Evolutionary conservation across 1,284 basidiomycete species (phyloP), one percentile per base, ranked within the genome.

Genomic region (Mycena sp.): DNA sequence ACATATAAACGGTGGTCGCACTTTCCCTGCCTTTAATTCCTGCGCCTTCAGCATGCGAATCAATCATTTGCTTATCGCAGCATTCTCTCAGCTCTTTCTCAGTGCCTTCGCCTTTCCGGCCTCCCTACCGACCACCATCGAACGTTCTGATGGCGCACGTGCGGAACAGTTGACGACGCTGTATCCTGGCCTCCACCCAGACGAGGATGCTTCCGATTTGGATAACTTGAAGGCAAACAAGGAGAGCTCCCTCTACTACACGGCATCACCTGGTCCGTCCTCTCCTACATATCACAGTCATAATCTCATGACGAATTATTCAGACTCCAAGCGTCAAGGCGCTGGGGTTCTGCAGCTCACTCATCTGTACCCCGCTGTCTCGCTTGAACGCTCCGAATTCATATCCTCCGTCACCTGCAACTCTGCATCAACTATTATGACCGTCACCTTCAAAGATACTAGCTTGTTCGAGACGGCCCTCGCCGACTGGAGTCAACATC

Each of bases 171-270:
- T 45, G 29, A 23, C 44, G 25, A 28, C 50, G 35, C 50, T 54
- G 11, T 41, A 54, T 17, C 52, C 52, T 32, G 40, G 26, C 6
- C n/a, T 57, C 9, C 55, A 57, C 37, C 55, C 55, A 29, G 55
- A 57, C 37, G 43, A 19, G 19, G 43, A 57, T 30, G 38, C 35
- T 21, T 48, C 55, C 12, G 43, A 46, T 32, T 19, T 57, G 32
- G 17, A 49, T 25, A n/a, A 57, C 26, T 19, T 57, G 32, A 46
- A 38, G 44, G 55, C 55, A 43, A 29, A 21, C 17, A 38, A n/a
- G n/a, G 23, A 48, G n/a, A 57, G 37, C 37, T 35, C 55, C 6
- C 32, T 57, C 5, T 57, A 57, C 44, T 57, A 57, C 25, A 12
- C 30, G 10, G 16, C 55, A n/a, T 37, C 25, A 12, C 21, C 30